phyloP scores from a whole-genome alignment of 345 rosid genomes.

The Brassica cretica region DNA sequence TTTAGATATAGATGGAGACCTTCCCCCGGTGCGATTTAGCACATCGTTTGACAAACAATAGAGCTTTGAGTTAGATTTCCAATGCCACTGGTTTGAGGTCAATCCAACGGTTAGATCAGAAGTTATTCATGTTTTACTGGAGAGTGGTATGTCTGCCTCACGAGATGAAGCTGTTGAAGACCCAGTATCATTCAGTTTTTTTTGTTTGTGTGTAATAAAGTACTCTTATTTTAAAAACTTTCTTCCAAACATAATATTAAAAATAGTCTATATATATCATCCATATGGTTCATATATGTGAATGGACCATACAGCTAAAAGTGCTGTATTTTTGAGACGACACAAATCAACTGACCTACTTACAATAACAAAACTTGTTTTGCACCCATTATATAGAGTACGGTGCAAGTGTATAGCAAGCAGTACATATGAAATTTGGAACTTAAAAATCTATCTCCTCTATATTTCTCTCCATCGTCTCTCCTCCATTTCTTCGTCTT shows the following conservation, averaged over 20 bases:
- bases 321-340: neutral
- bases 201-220: neutral
- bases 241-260: neutral
- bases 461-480: no score
- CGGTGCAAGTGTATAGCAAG: neutral
- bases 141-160: no score
- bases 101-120: no score
- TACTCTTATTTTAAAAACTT: neutral
- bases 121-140: no score
- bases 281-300: neutral
- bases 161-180: neutral
- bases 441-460: no score
- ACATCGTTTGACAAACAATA: no score
- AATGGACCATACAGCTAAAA: neutral
- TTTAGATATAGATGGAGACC: no score
- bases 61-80: no score
- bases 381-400: neutral
- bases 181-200: neutral
- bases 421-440: neutral
- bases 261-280: neutral
- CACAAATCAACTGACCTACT: neutral
- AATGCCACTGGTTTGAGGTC: no score
- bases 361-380: neutral
- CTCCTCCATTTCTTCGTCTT: no score
- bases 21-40: no score